These are phyloP conservation scores for Castanea mollissima DNA, from an alignment of 306 rosid species.

Conservation along the genomic window DNA sequence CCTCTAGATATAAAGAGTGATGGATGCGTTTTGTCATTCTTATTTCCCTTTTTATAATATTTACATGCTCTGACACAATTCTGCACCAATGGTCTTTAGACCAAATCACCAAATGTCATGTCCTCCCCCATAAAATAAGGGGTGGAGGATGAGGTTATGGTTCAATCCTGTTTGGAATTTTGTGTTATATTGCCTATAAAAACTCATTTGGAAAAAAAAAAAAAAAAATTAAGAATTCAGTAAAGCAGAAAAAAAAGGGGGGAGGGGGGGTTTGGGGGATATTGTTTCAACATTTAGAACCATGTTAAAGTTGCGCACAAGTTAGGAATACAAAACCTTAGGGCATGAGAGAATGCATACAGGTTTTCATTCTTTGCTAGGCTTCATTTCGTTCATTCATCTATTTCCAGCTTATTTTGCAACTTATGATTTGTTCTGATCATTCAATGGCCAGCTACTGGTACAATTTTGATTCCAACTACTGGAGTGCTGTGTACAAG, in stretches of 20 bases:
- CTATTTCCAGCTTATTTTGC: background rate
- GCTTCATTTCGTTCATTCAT: background rate
- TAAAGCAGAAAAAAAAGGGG: no score
- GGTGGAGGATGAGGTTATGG: no score
- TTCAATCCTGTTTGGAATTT: no score
- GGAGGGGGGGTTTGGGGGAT: no score
- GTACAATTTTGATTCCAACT: constrained; percentile 81
- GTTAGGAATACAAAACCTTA: background rate
- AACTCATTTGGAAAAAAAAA: no score
- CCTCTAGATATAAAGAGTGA: background rate
- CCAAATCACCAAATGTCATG: background rate
- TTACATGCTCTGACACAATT: constrained; percentile 12
- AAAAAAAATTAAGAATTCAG: no score
- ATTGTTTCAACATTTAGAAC: background rate
- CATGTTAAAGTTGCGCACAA: background rate
- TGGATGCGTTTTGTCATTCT: background rate
- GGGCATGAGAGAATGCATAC: background rate
- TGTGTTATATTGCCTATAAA: no score
- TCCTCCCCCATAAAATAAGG: no score
- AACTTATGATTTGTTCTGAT: background rate
- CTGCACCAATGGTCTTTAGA: background rate
- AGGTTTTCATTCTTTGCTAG: background rate
- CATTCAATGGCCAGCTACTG: constrained; percentile 64
- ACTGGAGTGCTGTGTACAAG: constrained; percentile 98
- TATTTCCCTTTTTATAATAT: background rate